phyloP scores from a whole-genome alignment of 331 rosid genomes.

The Malus hybrid region DNA sequence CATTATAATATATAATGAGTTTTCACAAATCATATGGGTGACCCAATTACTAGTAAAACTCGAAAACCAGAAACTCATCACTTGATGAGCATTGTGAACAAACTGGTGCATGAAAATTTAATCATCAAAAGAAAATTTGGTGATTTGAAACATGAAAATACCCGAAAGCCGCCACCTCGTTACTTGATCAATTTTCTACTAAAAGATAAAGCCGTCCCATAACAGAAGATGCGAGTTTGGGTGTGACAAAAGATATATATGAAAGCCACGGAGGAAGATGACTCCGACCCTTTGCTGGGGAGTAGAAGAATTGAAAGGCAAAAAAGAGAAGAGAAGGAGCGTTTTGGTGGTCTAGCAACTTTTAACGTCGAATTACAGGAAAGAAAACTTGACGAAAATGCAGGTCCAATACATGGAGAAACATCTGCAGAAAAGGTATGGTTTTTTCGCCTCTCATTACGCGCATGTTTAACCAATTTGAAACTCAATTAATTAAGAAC shows the following conservation, averaged over 20 bases:
- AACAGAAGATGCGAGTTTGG: not conserved
- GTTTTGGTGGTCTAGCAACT: not conserved
- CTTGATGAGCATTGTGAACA: not conserved
- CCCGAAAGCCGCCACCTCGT: not conserved
- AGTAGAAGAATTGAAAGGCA: not conserved
- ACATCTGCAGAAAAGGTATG: not conserved
- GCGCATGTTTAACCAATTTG: too few relatives aligned
- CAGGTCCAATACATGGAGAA: not conserved
- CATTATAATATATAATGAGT: too few relatives aligned
- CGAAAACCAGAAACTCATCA: not conserved
- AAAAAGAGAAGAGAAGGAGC: not conserved
- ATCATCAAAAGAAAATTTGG: not conserved
- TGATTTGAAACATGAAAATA: not conserved
- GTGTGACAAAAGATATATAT: not conserved
- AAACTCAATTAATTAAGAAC: too few relatives aligned
- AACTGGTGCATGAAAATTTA: not conserved
- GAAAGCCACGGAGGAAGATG: not conserved
- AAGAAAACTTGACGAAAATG: not conserved
- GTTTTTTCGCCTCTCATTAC: too few relatives aligned
- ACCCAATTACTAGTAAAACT: not conserved
- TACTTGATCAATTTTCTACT: not conserved
- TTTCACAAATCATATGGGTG: not conserved
- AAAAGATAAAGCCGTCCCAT: not conserved
- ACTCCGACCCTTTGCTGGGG: not conserved
- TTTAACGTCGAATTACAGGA: not conserved